Evolutionary conservation across 2,329 filamentous ascomycete species (phyloP).

Genomic region (Allantophomopsis cytisporea): DNA sequence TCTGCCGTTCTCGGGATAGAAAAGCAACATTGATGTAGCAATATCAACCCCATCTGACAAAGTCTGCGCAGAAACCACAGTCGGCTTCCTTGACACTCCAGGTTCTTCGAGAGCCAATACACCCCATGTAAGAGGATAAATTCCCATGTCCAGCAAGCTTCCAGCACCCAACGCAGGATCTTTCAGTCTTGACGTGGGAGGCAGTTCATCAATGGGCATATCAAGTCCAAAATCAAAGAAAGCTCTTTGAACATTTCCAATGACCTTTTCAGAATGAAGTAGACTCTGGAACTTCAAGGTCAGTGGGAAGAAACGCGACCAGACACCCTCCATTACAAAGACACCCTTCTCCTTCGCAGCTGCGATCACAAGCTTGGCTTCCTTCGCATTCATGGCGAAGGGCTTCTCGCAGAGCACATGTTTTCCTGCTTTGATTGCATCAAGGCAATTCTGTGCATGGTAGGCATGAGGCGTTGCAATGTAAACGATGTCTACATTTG

Average conservation of each 20-base stretch:
- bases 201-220: background rate
- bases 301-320: slow-evolving; percentile 55
- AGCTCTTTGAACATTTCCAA: slow-evolving; percentile 24
- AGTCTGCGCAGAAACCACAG: slow-evolving; percentile 35
- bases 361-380: slow-evolving; percentile 40
- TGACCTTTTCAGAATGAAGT: slow-evolving; percentile 21
- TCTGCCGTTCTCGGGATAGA: slow-evolving; percentile 34
- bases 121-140: slow-evolving; percentile 55
- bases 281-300: slow-evolving; percentile 22
- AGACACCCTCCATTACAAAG: slow-evolving; percentile 50
- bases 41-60: slow-evolving; percentile 45
- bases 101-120: slow-evolving; percentile 32
- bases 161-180: slow-evolving; percentile 53
- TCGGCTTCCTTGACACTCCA: slow-evolving; percentile 28
- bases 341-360: slow-evolving; percentile 42
- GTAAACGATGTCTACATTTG: slow-evolving; percentile 51
- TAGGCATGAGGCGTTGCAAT: slow-evolving; percentile 56
- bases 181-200: slow-evolving; percentile 39
- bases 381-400: slow-evolving; percentile 51
- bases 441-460: slow-evolving; percentile 52
- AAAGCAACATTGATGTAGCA: slow-evolving; percentile 42
- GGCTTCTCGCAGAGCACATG: slow-evolving; percentile 56
- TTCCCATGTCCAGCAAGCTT: slow-evolving; percentile 49
- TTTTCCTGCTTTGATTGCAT: slow-evolving; percentile 48
- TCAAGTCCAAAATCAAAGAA: slow-evolving; percentile 10